phyloP scores from a whole-genome alignment of 1,284 basidiomycete species.

The Sporisorium graminicola region DNA sequence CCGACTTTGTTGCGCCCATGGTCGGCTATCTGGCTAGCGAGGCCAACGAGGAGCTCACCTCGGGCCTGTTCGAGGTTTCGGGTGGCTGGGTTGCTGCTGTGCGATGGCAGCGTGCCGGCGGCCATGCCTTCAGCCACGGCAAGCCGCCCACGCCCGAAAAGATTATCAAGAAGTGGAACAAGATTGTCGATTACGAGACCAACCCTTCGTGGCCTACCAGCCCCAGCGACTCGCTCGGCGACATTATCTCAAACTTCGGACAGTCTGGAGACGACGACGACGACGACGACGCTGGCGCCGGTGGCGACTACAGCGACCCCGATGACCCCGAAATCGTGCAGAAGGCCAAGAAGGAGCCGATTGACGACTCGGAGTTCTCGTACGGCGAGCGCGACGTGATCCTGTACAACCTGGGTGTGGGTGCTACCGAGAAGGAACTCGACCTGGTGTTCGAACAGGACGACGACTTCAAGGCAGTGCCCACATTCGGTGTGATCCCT shows the following conservation, averaged over 20 bases:
- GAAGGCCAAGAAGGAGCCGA: conserved; percentile 79
- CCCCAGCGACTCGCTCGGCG: conserved; percentile 63
- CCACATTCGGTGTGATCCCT: conserved; percentile 96
- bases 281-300: conserved; percentile 48
- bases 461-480: conserved; percentile 86
- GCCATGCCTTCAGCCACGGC: conserved; percentile 71
- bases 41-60: conserved; percentile 80
- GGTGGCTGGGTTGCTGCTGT: conserved; percentile 94
- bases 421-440: conserved; percentile 92
- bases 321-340: conserved; percentile 87
- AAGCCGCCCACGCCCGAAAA: conserved; percentile 63
- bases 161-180: conserved; percentile 62
- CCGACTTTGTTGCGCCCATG: conserved; percentile 89
- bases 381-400: conserved; percentile 93
- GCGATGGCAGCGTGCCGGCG: conserved; percentile 91
- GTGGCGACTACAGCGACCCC: conserved; percentile 77
- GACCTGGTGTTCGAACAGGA: conserved; percentile 91
- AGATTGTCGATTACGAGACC: conserved; percentile 68
- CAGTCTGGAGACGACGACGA: conserved; percentile 58
- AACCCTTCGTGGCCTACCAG: conserved; percentile 65
- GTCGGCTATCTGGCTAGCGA: conserved; percentile 91
- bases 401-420: conserved; percentile 94
- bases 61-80: conserved; percentile 86
- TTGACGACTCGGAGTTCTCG: conserved; percentile 66
- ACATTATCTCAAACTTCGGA: conserved; percentile 67